phyloP scores from a whole-genome alignment of 2,329 filamentous ascomycete genomes.

The Fusarium camptoceras region DNA sequence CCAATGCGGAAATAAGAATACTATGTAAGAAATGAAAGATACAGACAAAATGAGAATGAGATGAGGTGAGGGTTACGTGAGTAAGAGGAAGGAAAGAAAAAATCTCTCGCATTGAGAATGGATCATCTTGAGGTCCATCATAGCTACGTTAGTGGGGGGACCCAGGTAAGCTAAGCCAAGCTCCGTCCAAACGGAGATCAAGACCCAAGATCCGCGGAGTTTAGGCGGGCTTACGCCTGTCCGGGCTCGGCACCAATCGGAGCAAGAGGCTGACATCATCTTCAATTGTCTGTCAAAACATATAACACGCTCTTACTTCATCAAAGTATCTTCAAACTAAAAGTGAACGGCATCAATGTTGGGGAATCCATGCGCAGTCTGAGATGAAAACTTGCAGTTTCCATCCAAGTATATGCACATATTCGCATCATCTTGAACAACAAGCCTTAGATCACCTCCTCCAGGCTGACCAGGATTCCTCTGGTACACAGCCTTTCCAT shows the following conservation, averaged over 20 bases:
- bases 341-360: neutral
- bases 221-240: slow-evolving; percentile 32
- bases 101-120: slow-evolving; percentile 26
- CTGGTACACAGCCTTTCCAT: neutral
- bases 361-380: fast-evolving
- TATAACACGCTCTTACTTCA: neutral
- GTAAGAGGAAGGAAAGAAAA: slow-evolving; percentile 9
- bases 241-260: slow-evolving; percentile 26
- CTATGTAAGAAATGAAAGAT: neutral
- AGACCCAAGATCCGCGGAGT: slow-evolving; percentile 29
- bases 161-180: slow-evolving; percentile 25
- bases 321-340: neutral
- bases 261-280: slow-evolving; percentile 24
- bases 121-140: slow-evolving; percentile 13
- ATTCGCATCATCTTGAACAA: neutral
- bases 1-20: neutral
- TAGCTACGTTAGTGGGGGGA: slow-evolving; percentile 7
- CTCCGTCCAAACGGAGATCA: neutral
- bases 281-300: neutral
- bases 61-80: neutral
- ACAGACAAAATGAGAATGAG: neutral
- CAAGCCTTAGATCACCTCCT: neutral
- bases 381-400: no score
- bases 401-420: neutral
- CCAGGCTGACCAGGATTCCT: neutral